Evolutionary conservation across 352 stramenopile genomes (phyloP), one percentile per base, ranked within the genome.

Genomic region (Phytophthora nicotianae): DNA sequence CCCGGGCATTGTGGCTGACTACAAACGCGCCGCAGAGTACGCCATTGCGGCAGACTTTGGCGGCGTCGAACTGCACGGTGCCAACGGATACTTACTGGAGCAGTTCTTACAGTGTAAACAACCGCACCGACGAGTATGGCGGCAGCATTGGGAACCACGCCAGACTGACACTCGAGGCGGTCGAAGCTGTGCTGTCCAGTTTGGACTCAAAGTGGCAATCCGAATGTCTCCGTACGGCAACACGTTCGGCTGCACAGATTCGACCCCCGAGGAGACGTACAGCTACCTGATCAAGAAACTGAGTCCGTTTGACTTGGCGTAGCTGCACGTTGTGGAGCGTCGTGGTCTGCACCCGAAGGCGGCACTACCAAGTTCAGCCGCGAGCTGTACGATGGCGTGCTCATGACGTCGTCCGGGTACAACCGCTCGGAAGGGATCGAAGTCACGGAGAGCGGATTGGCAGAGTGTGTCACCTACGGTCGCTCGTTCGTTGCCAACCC

Each of bases 111-210:
- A 58, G 21, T 10, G 51, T 62, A 32, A 71, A 75, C 40, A 41
- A 58, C 19, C 67, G 67, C 27, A 62, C 57, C 6, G 67, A 75
- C 17, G 43, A 40, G 7, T 75, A 75, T 54, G 90, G 88, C 29
- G 90, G 90, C 35, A 83, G 58, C 43, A 68, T 90, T 21, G 86
- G 95, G 60, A 96, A 96, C 70, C 83, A 88, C 23, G 67, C 72
- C 27, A 62, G 78, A 21, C 77, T 97, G 21, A 67, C 91, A 35
- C 67, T 78, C 0, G 77, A 95, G 53, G 56, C 79, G 48, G 27
- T 96, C 50, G 60, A 89, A 40, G 73, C 60, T 0, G 43, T 91
- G 16, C 43, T 68, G 3, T 55, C 68, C 6, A 68, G 45, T 11
- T 38, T 76, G 21, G 54, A 62, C 37, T 77, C 68, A 17, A 74